phyloP scores from a whole-genome alignment of 2,329 filamentous ascomycete genomes.

The Truncatella angustata region DNA sequence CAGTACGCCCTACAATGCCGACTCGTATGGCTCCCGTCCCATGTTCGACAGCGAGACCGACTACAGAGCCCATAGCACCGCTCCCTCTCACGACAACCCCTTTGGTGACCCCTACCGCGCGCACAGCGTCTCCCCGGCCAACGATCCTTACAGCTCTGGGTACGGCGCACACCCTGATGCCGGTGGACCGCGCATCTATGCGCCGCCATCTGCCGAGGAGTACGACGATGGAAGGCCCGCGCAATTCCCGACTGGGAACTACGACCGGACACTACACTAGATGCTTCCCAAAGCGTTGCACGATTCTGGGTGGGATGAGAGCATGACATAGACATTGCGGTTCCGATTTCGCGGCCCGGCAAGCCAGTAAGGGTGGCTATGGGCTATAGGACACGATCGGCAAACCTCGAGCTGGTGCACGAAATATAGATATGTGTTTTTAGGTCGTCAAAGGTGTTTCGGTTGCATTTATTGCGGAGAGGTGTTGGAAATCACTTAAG shows the following conservation, averaged over 20 bases:
- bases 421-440: constrained; percentile 9
- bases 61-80: constrained; percentile 39
- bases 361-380: neutral
- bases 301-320: neutral
- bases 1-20: constrained; percentile 26
- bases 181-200: constrained; percentile 32
- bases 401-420: constrained; percentile 12
- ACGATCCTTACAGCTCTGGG: constrained; percentile 25
- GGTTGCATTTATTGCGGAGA: constrained; percentile 11
- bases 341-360: neutral
- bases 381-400: neutral
- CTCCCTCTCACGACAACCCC: constrained; percentile 27
- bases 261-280: constrained; percentile 48
- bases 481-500: neutral
- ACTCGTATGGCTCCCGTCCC: constrained; percentile 31
- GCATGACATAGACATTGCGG: constrained; percentile 4
- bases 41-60: constrained; percentile 51
- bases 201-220: constrained; percentile 38
- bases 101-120: constrained; percentile 45
- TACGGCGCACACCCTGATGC: constrained; percentile 22
- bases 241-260: constrained; percentile 57
- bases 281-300: neutral
- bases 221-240: constrained; percentile 46
- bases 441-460: constrained; percentile 19
- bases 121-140: constrained; percentile 29